These are phyloP conservation scores for Arachnomyces sp. DNA, from an alignment of 2,329 filamentous ascomycete genomes.

Conservation along the genomic window DNA sequence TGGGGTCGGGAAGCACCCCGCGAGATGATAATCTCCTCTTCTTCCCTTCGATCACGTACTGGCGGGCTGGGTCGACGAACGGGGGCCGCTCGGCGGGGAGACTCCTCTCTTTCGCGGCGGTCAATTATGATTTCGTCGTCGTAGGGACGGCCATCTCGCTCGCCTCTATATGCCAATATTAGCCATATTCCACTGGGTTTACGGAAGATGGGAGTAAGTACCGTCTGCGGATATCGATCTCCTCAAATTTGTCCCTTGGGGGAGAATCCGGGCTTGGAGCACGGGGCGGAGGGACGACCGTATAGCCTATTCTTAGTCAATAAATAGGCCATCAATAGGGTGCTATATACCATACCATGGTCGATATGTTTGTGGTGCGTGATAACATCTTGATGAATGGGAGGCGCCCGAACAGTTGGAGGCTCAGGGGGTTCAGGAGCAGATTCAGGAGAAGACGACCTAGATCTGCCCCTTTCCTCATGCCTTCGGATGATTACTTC, in stretches of 20 bases:
- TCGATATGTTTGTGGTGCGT: constrained; percentile 83
- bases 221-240: constrained; percentile 50
- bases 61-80: constrained; percentile 16
- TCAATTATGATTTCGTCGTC: constrained; percentile 58
- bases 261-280: constrained; percentile 22
- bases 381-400: constrained; percentile 80
- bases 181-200: too few relatives aligned
- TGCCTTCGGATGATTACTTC: constrained; percentile 29
- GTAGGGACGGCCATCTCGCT: constrained; percentile 39
- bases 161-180: constrained; percentile 29
- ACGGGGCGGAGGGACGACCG: constrained; percentile 18
- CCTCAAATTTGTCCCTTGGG: constrained; percentile 35
- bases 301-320: constrained; percentile 17
- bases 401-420: constrained; percentile 62
- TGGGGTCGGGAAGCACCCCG: constrained; percentile 18
- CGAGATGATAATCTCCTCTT: constrained; percentile 17
- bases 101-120: constrained; percentile 33
- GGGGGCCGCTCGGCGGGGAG: constrained; percentile 38
- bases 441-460: constrained; percentile 36
- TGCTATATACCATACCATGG: constrained; percentile 53
- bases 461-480: constrained; percentile 15
- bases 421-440: constrained; percentile 47
- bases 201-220: constrained; percentile 19
- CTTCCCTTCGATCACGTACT: constrained; percentile 15
- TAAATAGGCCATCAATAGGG: constrained; percentile 6